Base-by-base conservation (phyloP, 139 green algal genomes). In the Coelastrella sp. region DNA sequence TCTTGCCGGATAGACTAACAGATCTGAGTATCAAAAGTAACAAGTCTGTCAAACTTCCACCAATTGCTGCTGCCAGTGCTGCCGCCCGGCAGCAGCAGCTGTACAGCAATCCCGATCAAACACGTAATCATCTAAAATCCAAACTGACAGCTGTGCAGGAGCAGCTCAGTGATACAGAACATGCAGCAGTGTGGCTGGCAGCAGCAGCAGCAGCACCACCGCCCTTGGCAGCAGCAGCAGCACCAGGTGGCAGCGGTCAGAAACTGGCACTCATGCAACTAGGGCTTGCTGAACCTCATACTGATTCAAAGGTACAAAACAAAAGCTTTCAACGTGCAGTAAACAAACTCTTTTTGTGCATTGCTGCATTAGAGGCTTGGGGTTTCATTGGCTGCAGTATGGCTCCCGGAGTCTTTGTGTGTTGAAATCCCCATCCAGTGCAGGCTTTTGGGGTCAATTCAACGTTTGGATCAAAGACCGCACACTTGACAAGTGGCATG, bases 171-270 rank as follows among this genome's bases (percentile, higher is more conserved):
- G 79, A 85, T 85, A 57, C 79, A 13, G 16, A 85, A 57, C 79
- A 85, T 19, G 61, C 79, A 54, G 56, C 79, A 56, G 79, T 85
- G 57, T 64, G 60, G 57, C 7, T 22, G 19, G 79, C 57, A 85
- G 57, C 79, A 73, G 79, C 79, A 83, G 13, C 78, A 76, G 68
- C 68, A 76, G 68, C 68, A 81, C n/a, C n/a, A n/a, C 23, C 75
- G 16, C 13, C 75, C 8, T 7, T 22, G 13, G 22, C 75, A 59
- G 22, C 23, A 60, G 75, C 23, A 60, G 75, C 23, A 58, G 75
- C 23, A 81, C 23, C 13, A 58, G 75, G 22, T 59, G 75, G 75
- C 10, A 59, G 23, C 13, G 23, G 75, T 14, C 32, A 47, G 5
- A 7, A 61, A 11, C 47, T 84, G 13, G 78, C 78, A 0, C 4